phyloP scores from a whole-genome alignment of 805 yeast genomes.

The Wickerhamomyces xylosicus region DNA sequence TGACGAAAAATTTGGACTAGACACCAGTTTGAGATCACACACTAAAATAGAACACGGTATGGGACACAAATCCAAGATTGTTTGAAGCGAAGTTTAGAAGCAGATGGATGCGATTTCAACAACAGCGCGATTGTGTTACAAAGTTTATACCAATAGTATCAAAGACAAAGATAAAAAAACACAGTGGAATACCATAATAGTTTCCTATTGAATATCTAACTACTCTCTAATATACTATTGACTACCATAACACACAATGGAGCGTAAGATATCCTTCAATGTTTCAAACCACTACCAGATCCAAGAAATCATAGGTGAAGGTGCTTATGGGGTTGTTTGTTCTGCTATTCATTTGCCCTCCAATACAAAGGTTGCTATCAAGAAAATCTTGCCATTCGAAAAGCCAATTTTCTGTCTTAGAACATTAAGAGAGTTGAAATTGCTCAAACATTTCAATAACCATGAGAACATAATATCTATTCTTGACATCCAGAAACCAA shows the following conservation, averaged over 20 bases:
- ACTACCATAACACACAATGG: constrained; percentile 10
- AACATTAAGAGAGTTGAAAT: constrained; percentile 59
- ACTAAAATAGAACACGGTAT: too few species aligned
- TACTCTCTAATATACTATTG: too few species aligned
- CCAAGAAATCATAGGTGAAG: constrained; percentile 59
- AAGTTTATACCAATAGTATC: too few species aligned
- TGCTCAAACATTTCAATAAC: constrained; percentile 49
- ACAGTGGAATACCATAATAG: too few species aligned
- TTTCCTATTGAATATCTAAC: too few species aligned
- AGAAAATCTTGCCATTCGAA: constrained; percentile 64
- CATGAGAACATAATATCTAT: constrained; percentile 69
- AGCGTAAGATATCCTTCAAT: constrained; percentile 46
- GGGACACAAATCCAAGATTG: too few species aligned
- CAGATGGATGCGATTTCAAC: too few species aligned
- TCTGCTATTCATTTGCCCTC: constrained; percentile 56
- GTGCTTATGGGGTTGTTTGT: constrained; percentile 76
- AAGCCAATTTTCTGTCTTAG: constrained; percentile 57
- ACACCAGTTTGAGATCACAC: too few species aligned
- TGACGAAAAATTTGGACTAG: too few species aligned
- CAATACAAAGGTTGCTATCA: constrained; percentile 60
- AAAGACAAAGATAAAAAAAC: neutral
- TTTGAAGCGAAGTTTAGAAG: too few species aligned
- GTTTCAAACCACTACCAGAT: constrained; percentile 54
- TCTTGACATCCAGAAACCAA: constrained; percentile 57
- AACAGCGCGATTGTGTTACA: too few species aligned